Base-by-base conservation (phyloP, 2,329 filamentous ascomycete genomes). In the Mariannaea elegans region DNA sequence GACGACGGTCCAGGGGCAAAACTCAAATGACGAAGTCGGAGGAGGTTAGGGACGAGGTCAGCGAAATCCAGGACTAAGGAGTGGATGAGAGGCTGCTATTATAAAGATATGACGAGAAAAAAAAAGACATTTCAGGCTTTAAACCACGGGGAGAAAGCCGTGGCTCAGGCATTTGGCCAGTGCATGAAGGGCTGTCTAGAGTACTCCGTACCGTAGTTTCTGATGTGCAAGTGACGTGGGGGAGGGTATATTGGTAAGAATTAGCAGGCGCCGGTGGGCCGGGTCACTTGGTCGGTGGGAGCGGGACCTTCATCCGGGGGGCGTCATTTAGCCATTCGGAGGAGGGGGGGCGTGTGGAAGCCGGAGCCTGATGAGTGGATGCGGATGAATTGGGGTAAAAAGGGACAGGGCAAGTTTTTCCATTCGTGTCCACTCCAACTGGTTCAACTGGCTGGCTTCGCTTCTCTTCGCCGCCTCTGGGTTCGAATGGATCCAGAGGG, bases 121-220 rank as follows among this genome's bases (percentile, higher is more conserved):
- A 66, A 69, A 66, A 62, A 63, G 64, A 66, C 60, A 55, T 61
- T 71, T 64, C 68, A 69, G 68, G 62, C 66, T 62, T 58, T 54
- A 58, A 53, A 42, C 56, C 46, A 67, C 69, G 69, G 69, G 66
- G 65, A 71, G 69, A 71, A 71, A 49, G 63, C 69, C 69, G 69
- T 63, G 57, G 46, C 48, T 63, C 56, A 55, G 19, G 13, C 24
- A 23, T 54, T 50, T 24, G 53, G 21, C 49, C 23, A 48, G 32
- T 49, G 41, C 50, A 39, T 53, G 34, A 34, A 47, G 41, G 27
- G 29, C 24, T 27, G 24, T 27, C 9, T 36, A 36, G 12, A n/a
- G 14, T 36, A 36, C 32, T 14, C 27, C 27, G 27, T 36, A 36
- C 32, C 32, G 27, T 36, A 36, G 12, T 21, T 24, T 10, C 21